Conservation (phyloP, 2,329 filamentous ascomycete species). For the Botryotinia calthae region DNA sequence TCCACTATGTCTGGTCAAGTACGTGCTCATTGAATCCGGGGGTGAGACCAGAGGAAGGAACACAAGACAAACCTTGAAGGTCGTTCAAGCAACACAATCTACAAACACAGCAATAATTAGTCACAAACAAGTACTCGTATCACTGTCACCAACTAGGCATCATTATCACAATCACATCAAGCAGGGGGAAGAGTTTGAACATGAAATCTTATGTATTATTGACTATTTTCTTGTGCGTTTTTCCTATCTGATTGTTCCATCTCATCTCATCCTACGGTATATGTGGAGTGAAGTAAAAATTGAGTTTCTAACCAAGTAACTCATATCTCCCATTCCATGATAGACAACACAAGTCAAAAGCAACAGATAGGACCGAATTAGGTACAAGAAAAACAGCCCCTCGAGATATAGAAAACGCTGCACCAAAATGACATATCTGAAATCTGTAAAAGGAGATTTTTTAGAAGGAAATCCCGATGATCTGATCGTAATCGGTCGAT, state of each 20-base stretch:
- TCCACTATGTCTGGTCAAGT: neutral
- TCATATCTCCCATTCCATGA: constrained; percentile 7
- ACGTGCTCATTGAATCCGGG: neutral
- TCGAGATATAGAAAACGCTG: constrained; percentile 8
- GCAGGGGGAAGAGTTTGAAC: neutral
- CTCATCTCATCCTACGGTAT: constrained; percentile 5
- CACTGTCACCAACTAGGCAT: neutral
- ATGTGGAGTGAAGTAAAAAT: neutral
- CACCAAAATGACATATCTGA: constrained; percentile 4
- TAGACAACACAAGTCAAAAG: constrained; percentile 6
- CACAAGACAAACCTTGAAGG: neutral
- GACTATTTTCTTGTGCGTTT: neutral
- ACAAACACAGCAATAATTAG: neutral
- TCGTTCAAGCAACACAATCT: neutral
- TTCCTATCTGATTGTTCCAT: constrained; percentile 7
- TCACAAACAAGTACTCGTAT: constrained; percentile 8
- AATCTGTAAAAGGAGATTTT: constrained; percentile 11
- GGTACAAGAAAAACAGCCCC: constrained; percentile 14
- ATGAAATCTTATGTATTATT: constrained; percentile 11
- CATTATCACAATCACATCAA: neutral
- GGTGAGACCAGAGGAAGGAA: neutral
- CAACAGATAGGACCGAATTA: constrained; percentile 13
- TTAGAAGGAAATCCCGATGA: constrained; percentile 11
- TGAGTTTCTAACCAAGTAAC: neutral
- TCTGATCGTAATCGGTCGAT: constrained; percentile 14